A percentile compares a stretch with the other conserved stretches of the same genome.
These are phyloP conservation scores for Sutorius australiensis DNA, from an alignment of 768 basidiomycete genomes.

Conservation along the genomic window DNA sequence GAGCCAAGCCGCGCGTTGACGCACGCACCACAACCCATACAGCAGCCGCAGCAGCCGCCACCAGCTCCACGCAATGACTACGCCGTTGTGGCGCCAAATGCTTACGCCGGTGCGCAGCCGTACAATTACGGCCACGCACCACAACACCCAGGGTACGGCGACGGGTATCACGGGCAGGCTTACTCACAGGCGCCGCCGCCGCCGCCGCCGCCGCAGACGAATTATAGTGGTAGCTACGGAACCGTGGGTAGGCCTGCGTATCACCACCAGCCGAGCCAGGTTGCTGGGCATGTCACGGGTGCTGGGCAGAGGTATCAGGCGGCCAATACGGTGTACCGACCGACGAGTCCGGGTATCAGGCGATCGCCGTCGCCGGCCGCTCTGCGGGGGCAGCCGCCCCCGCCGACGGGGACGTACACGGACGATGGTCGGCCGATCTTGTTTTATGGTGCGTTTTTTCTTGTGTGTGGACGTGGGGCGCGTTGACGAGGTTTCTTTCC, in stretches of 20 bases:
- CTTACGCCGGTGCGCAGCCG: constrained; percentile 11
- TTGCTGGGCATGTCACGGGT: constrained; percentile 31
- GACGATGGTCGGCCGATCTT: constrained; percentile 80
- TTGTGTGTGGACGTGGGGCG: neutral
- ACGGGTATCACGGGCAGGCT: constrained; percentile 11
- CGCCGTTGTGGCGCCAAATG: constrained; percentile 5
- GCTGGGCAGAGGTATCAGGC: constrained; percentile 28
- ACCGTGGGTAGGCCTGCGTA: constrained; percentile 2
- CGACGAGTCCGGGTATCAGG: constrained; percentile 40
- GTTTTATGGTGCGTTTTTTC: constrained; percentile 71
- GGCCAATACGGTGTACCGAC: constrained; percentile 34
- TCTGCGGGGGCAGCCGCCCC: constrained; percentile 32
- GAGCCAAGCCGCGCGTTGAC: constrained; percentile 28
- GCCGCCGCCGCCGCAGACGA: neutral
- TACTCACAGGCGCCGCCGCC: constrained; percentile 17
- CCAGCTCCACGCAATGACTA: constrained; percentile 25
- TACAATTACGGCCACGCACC: constrained; percentile 19
- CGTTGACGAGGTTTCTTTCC: neutral
- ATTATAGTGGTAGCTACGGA: constrained; percentile 10
- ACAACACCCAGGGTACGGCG: constrained; percentile 21
- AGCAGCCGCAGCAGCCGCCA: constrained; percentile 18
- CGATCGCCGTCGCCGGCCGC: constrained; percentile 51
- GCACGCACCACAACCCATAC: constrained; percentile 34
- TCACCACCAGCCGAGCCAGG: constrained; percentile 11
- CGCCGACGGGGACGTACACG: constrained; percentile 72